phyloP scores from a whole-genome alignment of 306 rosid species.

The Aeschynomene evenia region DNA sequence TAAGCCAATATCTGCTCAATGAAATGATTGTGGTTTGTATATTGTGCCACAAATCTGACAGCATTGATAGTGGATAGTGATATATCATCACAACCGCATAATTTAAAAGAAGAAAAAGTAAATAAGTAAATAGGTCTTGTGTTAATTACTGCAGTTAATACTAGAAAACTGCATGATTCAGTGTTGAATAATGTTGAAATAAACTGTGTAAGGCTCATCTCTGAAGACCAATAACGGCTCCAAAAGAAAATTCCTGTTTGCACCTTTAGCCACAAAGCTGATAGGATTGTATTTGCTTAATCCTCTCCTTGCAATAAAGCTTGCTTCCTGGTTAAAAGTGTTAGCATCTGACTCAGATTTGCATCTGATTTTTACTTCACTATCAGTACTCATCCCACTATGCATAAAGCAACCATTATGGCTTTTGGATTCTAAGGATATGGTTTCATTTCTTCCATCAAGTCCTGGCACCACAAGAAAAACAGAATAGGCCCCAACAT shows the following conservation, averaged over 20 bases:
- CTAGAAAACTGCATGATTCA: constrained; percentile 24
- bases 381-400: constrained; percentile 28
- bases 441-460: constrained; percentile 54
- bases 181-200: constrained; percentile 64
- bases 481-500: constrained; percentile 26
- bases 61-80: no score
- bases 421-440: constrained; percentile 66
- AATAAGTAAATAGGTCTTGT: no score
- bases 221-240: constrained; percentile 63
- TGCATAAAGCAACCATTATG: constrained; percentile 58
- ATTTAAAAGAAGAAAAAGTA: no score
- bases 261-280: constrained; percentile 76
- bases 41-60: no score
- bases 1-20: no score
- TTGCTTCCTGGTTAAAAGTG: constrained; percentile 49
- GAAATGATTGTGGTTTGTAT: no score
- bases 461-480: constrained; percentile 63
- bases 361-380: constrained; percentile 58
- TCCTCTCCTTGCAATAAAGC: constrained; percentile 55
- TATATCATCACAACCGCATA: no score
- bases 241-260: constrained; percentile 57
- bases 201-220: constrained; percentile 73
- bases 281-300: constrained; percentile 66
- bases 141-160: no score
- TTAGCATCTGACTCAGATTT: constrained; percentile 19